These are phyloP conservation scores for Petunia axillaris DNA, from an alignment of 257 asterid species.

Conservation along the genomic window DNA sequence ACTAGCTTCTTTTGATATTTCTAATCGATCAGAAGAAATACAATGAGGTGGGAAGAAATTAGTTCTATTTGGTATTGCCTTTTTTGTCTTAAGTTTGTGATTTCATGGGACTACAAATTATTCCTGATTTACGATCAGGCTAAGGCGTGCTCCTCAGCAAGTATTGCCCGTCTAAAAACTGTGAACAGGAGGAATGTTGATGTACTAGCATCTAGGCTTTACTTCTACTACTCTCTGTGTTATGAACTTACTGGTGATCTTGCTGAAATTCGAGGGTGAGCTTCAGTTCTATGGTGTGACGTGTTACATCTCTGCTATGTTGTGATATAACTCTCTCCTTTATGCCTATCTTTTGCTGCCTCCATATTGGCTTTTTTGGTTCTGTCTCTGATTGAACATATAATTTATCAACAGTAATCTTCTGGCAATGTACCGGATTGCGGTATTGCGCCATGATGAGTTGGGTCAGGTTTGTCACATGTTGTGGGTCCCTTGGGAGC, in stretches of 20 bases:
- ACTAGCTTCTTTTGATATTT: constrained; percentile 72
- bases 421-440: constrained; percentile 87
- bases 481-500: constrained; percentile 5
- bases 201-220: constrained; percentile 85
- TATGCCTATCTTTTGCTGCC: constrained; percentile 7
- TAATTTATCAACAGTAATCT: constrained; percentile 55
- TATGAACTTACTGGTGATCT: constrained; percentile 87
- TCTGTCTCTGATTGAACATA: constrained; percentile 27
- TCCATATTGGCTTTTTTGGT: constrained; percentile 25
- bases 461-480: constrained; percentile 83
- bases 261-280: constrained; percentile 88
- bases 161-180: constrained; percentile 79
- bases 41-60: constrained; percentile 50
- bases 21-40: constrained; percentile 80
- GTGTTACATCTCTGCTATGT: not conserved
- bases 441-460: constrained; percentile 90
- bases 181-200: constrained; percentile 81
- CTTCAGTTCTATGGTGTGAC: constrained; percentile 9
- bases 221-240: constrained; percentile 83
- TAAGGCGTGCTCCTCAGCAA: constrained; percentile 86
- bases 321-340: constrained; percentile 16
- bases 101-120: constrained; percentile 1
- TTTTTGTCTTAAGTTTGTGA: constrained; percentile 16
- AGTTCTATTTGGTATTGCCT: not conserved
- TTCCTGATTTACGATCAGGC: constrained; percentile 56